phyloP scores from a whole-genome alignment of 495 filamentous ascomycete genomes.

The Aspergillus sclerotioniger region DNA sequence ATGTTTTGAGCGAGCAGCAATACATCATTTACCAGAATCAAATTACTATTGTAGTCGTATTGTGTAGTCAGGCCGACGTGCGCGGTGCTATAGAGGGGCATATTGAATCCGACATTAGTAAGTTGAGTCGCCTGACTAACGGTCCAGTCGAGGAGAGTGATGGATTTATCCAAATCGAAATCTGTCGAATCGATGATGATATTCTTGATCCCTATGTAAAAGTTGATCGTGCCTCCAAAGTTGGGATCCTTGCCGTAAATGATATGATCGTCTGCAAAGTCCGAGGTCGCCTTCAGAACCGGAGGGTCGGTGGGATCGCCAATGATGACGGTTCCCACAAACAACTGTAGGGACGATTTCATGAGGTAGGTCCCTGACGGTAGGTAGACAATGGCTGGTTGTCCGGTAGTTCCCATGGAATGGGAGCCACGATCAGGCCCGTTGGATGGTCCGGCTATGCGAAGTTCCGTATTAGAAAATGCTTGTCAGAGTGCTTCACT shows the following conservation, averaged over 20 bases:
- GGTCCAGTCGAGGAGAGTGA: conserved; percentile 57
- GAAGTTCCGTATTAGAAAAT: neutral
- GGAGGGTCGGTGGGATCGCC: conserved; percentile 37
- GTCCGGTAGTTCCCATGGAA: conserved; percentile 42
- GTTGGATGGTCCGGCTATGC: conserved; percentile 24
- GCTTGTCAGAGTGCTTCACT: neutral
- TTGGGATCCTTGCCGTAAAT: conserved; percentile 38
- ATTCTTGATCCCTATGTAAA: conserved; percentile 45
- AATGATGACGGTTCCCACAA: conserved; percentile 41
- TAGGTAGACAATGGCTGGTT: conserved; percentile 47
- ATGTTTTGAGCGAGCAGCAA: neutral
- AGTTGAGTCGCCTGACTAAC: conserved; percentile 68
- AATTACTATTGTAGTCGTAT: conserved; percentile 52
- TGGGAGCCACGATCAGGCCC: conserved; percentile 28
- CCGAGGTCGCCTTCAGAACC: conserved; percentile 28
- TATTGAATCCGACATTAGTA: conserved; percentile 69
- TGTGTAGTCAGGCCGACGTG: conserved; percentile 69
- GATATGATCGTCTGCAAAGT: conserved; percentile 28
- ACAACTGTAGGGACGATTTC: conserved; percentile 33
- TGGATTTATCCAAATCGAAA: conserved; percentile 19
- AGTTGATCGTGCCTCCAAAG: conserved; percentile 35
- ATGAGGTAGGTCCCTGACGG: conserved; percentile 45
- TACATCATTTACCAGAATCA: conserved; percentile 22
- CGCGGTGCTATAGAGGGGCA: conserved; percentile 50
- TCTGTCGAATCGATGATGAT: conserved; percentile 37